Evolutionary conservation across 1,284 basidiomycete genomes (phyloP).

Genomic region (Wolfiporia cocos): DNA sequence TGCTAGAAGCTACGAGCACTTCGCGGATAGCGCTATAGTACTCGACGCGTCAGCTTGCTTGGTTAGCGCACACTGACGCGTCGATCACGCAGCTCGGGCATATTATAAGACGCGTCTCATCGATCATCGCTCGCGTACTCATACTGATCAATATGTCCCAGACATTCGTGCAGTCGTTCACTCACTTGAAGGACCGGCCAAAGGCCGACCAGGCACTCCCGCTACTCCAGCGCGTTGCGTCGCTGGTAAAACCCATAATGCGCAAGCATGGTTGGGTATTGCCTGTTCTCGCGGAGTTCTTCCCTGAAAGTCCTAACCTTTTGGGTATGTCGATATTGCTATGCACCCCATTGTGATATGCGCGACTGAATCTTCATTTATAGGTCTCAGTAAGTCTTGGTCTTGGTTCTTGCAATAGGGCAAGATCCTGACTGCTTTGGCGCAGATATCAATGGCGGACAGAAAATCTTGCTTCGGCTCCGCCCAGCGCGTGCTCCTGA

Average conservation of each 20-base stretch:
- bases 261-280: slow-evolving; percentile 74
- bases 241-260: slow-evolving; percentile 88
- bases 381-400: slow-evolving; percentile 33
- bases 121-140: background rate
- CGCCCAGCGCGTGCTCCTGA: slow-evolving; percentile 63
- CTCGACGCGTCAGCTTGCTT: slow-evolving; percentile 3
- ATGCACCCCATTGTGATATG: background rate
- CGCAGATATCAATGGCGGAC: slow-evolving; percentile 69
- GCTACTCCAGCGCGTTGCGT: slow-evolving; percentile 69
- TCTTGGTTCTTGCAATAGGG: background rate
- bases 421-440: too few relatives aligned
- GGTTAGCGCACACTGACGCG: slow-evolving; percentile 5
- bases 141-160: slow-evolving; percentile 31
- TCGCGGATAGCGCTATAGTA: too few relatives aligned
- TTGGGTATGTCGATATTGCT: slow-evolving; percentile 56
- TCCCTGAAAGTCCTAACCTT: slow-evolving; percentile 68
- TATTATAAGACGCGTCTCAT: background rate
- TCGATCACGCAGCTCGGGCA: background rate
- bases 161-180: slow-evolving; percentile 54
- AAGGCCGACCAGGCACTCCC: slow-evolving; percentile 54
- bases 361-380: background rate
- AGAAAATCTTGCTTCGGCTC: slow-evolving; percentile 77
- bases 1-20: too few relatives aligned
- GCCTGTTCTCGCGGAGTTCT: slow-evolving; percentile 82
- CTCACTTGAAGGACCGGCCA: slow-evolving; percentile 59